These are phyloP conservation scores for Micractinium sp. DNA, from an alignment of 139 green algal genomes.

Conservation along the genomic window DNA sequence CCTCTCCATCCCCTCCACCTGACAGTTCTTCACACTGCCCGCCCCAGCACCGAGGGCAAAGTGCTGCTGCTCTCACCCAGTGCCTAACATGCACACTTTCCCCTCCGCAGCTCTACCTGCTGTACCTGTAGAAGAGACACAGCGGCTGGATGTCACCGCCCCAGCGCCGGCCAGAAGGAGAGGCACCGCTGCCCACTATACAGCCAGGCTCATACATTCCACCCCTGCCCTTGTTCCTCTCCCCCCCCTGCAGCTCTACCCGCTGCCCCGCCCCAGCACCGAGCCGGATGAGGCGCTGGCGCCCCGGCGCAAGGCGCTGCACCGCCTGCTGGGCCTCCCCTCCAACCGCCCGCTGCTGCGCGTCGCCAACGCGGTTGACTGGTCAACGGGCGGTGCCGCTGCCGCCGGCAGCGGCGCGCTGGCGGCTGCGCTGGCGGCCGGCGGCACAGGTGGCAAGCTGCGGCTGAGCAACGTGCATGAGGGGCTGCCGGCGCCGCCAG, in stretches of 20 bases:
- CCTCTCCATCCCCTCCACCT: neutral
- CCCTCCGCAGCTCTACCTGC: neutral
- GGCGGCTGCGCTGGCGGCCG: neutral
- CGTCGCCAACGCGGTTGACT: constrained; percentile 63
- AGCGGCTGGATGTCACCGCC: too few relatives aligned
- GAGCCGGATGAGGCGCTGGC: constrained; percentile 52
- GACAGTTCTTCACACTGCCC: neutral
- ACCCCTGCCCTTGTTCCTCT: neutral
- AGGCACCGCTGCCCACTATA: neutral
- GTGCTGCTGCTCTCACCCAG: too few relatives aligned
- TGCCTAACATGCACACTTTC: neutral
- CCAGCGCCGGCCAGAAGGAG: neutral
- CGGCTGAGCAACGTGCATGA: constrained; percentile 81
- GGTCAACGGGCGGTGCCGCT: neutral
- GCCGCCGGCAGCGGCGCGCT: neutral
- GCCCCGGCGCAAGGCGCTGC: constrained; percentile 49
- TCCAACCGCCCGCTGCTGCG: constrained; percentile 78
- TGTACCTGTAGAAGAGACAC: too few relatives aligned
- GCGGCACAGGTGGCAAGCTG: neutral
- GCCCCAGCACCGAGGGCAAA: too few relatives aligned
- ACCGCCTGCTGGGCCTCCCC: constrained; percentile 75
- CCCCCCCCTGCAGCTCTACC: constrained; percentile 50
- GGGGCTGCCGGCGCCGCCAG: constrained; percentile 52
- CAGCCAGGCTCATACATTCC: neutral
- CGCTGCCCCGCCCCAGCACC: constrained; percentile 21